Evolutionary conservation across 768 basidiomycete species (phyloP), one percentile per base, ranked within the genome.

Genomic region (Pisolithus microcarpus): DNA sequence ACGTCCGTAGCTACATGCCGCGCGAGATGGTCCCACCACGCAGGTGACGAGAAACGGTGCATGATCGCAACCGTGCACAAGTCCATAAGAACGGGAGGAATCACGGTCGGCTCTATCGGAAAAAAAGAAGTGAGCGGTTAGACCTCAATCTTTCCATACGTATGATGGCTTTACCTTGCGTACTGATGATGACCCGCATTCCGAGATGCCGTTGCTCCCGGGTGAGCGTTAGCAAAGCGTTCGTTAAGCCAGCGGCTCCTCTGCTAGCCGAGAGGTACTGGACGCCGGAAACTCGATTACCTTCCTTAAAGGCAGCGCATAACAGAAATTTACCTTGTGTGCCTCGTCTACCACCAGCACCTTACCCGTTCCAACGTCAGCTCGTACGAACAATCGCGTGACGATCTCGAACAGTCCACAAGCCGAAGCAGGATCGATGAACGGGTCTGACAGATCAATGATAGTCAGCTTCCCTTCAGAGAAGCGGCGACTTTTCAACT

Each of bases 311-410:
- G 85, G 49, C 31, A 56, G 19, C 51, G 11, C 50, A 43, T 8
- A 38, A 8, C 34, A 7, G 4, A 9, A 28, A 43, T 18, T 28
- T 39, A 7, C 85, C 61, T 87, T 87, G 56, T 88, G 85, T 0
- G 86, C 85, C 53, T 87, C 85, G 45, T 88, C 85, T 0, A 87
- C 80, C 0, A 88, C 75, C 2, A 85, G 72, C 1, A 85, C 77
- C 50, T 86, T 87, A 5, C 84, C 85, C 0, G 80, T 81, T 5
- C 65, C 72, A 3, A 84, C 72, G 1, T 79, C 69, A 1, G 80
- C 75, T 23, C 85, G 73, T 10, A 84, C 74, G 56, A 87, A 88
- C 2, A 84, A 58, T 30, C 85, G 74, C 0, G 78, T 74, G 1
- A 87, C 64, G 5, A 88, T 84, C 51, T 88, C 84, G 48, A 87